These are phyloP conservation scores for Suillus subluteus DNA, from an alignment of 768 basidiomycete species.

Conservation along the genomic window DNA sequence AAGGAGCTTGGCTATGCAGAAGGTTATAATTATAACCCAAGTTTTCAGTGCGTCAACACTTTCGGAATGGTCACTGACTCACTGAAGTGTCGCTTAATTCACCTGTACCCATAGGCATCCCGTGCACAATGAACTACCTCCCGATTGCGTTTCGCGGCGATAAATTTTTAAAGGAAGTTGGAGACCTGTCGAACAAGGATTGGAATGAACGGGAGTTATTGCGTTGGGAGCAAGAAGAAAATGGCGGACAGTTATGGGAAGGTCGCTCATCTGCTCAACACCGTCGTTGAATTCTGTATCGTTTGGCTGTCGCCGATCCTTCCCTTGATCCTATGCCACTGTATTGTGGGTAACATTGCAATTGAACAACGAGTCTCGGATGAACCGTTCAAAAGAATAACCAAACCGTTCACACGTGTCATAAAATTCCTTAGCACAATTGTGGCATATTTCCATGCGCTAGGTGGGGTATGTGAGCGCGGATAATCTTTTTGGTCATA, in stretches of 20 bases:
- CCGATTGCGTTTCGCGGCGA: constrained; percentile 50
- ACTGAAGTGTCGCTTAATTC: background rate
- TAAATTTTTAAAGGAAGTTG: constrained; percentile 48
- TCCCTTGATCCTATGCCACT: background rate
- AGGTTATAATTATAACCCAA: constrained; percentile 67
- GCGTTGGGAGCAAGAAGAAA: constrained; percentile 58
- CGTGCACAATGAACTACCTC: constrained; percentile 63
- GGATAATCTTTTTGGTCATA: background rate
- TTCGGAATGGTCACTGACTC: background rate
- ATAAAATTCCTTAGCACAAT: background rate
- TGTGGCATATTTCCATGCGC: background rate
- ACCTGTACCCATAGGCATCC: constrained; percentile 52
- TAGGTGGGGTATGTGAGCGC: background rate
- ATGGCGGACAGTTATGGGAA: constrained; percentile 52
- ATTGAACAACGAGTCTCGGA: background rate
- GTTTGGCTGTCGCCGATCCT: background rate
- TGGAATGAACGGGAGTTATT: constrained; percentile 65
- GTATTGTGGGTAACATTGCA: background rate
- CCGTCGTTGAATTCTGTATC: background rate
- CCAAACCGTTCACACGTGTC: background rate
- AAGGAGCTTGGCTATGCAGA: constrained; percentile 69
- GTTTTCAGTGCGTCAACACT: constrained; percentile 46
- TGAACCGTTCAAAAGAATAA: background rate
- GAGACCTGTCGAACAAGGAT: constrained; percentile 46
- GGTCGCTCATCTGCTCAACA: constrained; percentile 33